Base-by-base conservation (phyloP, 2,329 filamentous ascomycete species). In the Paecilomyces dactylethromorphus region DNA sequence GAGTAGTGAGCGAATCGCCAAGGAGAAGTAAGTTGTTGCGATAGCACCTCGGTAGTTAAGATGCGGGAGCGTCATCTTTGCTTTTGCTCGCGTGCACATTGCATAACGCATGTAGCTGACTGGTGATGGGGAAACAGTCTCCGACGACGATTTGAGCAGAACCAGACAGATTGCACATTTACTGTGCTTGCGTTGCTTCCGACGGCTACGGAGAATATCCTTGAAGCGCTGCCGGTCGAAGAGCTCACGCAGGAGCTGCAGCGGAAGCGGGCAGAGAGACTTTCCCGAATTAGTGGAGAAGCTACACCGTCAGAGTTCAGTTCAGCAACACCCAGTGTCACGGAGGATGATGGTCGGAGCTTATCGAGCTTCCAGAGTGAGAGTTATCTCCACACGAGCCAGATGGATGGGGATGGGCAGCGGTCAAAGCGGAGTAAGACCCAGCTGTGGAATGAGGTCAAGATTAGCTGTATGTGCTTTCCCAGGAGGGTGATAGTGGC, bases 131-230 rank as follows among this genome's bases (percentile, higher is more conserved):
- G 22, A 26, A 60, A 29, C 68, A 97, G 93, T 76, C 84, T 99
- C 62, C 92, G 92, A 56, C 89, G 94, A 60, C 90, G 94, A 70
- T 99, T 99, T 78, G 91, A 97, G 75, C 94, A 99, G 77, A 99
- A 99, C 75, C 94, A 99, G 74, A 93, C 96, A 73, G 94, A 99
- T 76, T 99, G 94, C 78, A 97, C 93, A 54, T 97, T 95, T 73
- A 99, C 94, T 39, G 92, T 97, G 52, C 87, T 97, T n/a, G 94
- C 93, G 31, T 86, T 99, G 58, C 83, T 99, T 10, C 94, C 94
- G 3, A 96, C 93, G 33, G 90, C 92, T 6, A 92, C 92, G 24
- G 87, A 94, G 65, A 93, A 95, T 71, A 89, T 99, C 67, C 81
- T 97, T 68, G 87, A 91, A 65, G 87, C 89, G 32, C 85, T 97